Percentiles rank a stretch among this genome's conserved stretches.
Evolutionary conservation across 805 yeast genomes (phyloP).

Genomic region (Saccharomycopsis sp.): DNA sequence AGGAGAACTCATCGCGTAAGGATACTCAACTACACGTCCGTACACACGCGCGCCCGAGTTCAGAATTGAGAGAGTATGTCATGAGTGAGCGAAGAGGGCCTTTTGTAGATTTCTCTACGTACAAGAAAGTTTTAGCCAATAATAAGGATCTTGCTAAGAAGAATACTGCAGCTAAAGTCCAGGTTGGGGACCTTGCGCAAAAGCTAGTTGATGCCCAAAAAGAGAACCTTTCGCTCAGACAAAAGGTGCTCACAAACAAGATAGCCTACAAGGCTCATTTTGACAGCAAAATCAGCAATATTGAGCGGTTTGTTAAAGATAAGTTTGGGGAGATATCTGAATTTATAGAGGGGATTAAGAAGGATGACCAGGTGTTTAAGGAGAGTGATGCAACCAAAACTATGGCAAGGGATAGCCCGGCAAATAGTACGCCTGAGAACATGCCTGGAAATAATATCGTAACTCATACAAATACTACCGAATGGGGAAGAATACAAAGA

Average conservation of each 20-base stretch:
- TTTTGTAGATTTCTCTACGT: slow-evolving; percentile 21
- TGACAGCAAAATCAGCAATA: slow-evolving; percentile 31
- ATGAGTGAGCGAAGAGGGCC: not conserved
- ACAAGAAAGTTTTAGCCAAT: slow-evolving; percentile 29
- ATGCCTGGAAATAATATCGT: slow-evolving; percentile 22
- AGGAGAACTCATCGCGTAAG: too few species aligned
- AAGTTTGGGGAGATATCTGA: slow-evolving; percentile 41
- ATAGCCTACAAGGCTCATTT: slow-evolving; percentile 30
- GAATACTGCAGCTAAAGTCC: slow-evolving; percentile 46
- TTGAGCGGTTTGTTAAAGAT: slow-evolving; percentile 37
- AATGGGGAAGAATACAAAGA: slow-evolving; percentile 27
- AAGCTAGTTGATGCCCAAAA: slow-evolving; percentile 42
- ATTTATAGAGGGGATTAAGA: slow-evolving; percentile 36
- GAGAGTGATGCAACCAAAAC: too few species aligned
- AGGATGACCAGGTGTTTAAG: slow-evolving; percentile 36
- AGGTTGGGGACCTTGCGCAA: slow-evolving; percentile 46
- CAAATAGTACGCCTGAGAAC: too few species aligned
- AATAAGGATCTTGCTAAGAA: slow-evolving; percentile 56
- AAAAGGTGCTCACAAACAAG: slow-evolving; percentile 29
- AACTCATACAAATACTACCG: slow-evolving; percentile 22
- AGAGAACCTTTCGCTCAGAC: slow-evolving; percentile 42
- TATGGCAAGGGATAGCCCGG: too few species aligned
- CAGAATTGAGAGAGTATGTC: too few species aligned
- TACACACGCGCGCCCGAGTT: too few species aligned
- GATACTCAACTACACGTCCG: too few species aligned